Evolutionary conservation across 129 eudicot genomes (phyloP).

Genomic region (Chrysanthemum seticuspe): DNA sequence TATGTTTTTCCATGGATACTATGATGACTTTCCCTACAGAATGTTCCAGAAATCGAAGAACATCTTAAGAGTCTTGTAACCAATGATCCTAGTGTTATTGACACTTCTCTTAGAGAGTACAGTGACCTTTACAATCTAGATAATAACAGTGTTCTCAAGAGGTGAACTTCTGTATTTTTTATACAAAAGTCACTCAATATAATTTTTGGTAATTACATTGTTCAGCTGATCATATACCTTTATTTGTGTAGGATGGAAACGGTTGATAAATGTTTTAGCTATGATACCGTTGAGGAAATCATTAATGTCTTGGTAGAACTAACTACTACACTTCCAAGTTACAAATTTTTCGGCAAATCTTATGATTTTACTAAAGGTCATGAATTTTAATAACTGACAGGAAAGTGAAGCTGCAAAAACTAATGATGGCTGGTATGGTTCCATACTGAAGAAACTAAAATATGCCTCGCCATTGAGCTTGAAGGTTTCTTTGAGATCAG

Average conservation of each 20-base stretch:
- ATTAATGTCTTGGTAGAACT: conserved; percentile 37
- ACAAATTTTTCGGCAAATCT: background rate
- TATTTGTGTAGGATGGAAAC: conserved; percentile 5
- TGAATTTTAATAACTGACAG: conserved; percentile 26
- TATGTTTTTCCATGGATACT: background rate
- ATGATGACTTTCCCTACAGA: conserved; percentile 36
- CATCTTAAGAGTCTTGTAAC: conserved; percentile 45
- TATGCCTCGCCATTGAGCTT: conserved; percentile 82
- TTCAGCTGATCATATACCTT: background rate
- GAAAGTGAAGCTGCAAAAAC: conserved; percentile 64
- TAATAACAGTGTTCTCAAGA: conserved; percentile 49
- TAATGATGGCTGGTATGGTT: conserved; percentile 53
- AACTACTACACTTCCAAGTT: background rate
- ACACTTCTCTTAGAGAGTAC: conserved; percentile 45
- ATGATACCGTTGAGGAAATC: conserved; percentile 39
- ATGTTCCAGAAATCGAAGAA: conserved; percentile 64
- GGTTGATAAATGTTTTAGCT: conserved; percentile 1
- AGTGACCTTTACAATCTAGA: conserved; percentile 49
- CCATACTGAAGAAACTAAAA: conserved; percentile 59
- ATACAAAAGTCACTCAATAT: background rate
- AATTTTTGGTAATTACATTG: background rate
- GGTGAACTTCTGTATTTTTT: conserved; percentile 31
- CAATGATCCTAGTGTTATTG: conserved; percentile 71
- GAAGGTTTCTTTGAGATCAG: conserved; percentile 81
- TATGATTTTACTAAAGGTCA: background rate